Conservation (phyloP, 1,284 basidiomycete genomes). For the Xerocomus nothofagi region DNA sequence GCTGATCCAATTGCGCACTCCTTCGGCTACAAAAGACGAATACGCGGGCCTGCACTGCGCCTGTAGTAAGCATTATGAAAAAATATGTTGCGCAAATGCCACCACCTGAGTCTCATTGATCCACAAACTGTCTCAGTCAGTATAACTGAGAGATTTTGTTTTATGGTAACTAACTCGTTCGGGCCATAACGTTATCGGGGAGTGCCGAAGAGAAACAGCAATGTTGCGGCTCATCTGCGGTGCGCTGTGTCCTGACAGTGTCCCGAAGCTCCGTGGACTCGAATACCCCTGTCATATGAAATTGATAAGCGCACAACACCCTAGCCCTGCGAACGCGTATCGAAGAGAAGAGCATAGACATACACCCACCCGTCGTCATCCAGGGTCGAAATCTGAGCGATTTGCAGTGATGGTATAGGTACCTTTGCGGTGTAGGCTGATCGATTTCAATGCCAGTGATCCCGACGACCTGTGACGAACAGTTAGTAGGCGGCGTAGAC, state of each 20-base stretch:
- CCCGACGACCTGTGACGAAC: conserved; percentile 7
- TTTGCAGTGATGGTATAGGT: conserved; percentile 1
- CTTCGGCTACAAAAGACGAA: conserved; percentile 3
- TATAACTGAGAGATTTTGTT: neutral
- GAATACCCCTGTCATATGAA: conserved; percentile 10
- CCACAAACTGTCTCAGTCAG: neutral
- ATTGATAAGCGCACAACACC: conserved; percentile 12
- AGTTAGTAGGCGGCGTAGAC: neutral
- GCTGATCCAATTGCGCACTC: conserved; percentile 11
- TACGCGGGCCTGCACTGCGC: neutral
- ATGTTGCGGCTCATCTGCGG: neutral
- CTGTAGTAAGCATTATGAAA: conserved; percentile 5
- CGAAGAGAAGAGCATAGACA: neutral
- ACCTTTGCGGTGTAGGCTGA: neutral
- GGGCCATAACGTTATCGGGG: conserved; percentile 1
- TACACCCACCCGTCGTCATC: neutral
- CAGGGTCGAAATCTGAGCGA: conserved; percentile 5
- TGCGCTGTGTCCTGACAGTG: neutral
- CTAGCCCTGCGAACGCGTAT: conserved; percentile 1
- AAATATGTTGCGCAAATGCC: neutral
- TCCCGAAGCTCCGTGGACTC: conserved; percentile 11
- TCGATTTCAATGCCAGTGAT: conserved; percentile 1
- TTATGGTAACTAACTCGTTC: neutral
- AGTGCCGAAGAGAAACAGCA: neutral
- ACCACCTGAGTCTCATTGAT: neutral